phyloP scores from a whole-genome alignment of 129 eudicot genomes.

The carrot (Daucus carota) region DNA sequence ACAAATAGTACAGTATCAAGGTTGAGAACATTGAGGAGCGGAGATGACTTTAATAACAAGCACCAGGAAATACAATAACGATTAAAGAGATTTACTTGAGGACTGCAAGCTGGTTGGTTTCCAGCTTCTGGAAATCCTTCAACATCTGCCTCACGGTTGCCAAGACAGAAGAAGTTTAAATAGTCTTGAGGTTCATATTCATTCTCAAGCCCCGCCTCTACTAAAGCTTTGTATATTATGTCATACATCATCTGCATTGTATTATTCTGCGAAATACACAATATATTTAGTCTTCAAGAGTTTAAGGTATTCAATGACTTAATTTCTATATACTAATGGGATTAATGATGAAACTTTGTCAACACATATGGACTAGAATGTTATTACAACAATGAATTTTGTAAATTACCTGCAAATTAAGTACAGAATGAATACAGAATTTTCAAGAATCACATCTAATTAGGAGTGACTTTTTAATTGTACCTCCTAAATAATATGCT shows the following conservation, averaged over 20 bases:
- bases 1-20: constrained; percentile 1
- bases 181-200: constrained; percentile 78
- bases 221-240: constrained; percentile 69
- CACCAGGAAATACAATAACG: background rate
- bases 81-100: constrained; percentile 43
- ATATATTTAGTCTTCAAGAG: background rate
- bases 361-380: background rate
- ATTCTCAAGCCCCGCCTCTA: constrained; percentile 63
- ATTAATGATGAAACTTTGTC: background rate
- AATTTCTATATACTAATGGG: background rate
- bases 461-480: background rate
- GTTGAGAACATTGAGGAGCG: constrained; percentile 6
- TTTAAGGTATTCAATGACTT: background rate
- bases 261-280: constrained; percentile 47
- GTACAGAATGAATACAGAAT: background rate
- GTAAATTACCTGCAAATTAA: background rate
- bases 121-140: constrained; percentile 22
- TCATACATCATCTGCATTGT: constrained; percentile 99
- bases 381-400: no score
- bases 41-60: background rate
- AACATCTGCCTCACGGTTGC: constrained; percentile 54
- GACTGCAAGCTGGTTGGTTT: constrained; percentile 29
- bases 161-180: constrained; percentile 80
- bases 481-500: background rate
- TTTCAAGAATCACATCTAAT: background rate